Base-by-base conservation (phyloP, 1,284 basidiomycete species). In the Boletus smithii region DNA sequence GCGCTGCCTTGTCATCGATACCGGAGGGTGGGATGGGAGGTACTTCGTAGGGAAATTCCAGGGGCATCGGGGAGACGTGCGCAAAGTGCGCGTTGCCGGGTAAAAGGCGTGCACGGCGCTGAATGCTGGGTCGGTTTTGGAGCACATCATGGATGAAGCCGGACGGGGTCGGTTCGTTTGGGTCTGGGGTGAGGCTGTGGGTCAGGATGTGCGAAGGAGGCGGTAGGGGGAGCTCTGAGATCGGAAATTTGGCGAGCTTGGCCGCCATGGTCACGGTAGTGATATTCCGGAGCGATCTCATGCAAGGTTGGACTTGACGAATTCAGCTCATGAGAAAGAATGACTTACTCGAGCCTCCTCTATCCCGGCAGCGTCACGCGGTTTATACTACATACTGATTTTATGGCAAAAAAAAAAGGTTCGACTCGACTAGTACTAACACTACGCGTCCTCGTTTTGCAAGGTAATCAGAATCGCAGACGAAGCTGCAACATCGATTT, bases 41-140 rank as follows among this genome's bases (percentile, higher is more conserved):
- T 39, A 97, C 83, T 24, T 83, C 76, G 67, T 91, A 93, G 0
- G 95, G 95, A 68, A 97, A 98, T 5, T 83, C 73, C 1, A 89
- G 59, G 6, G 92, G 91, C 48, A 92, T 79, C 0, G 95, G 94
- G 1, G 85, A 77, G 38, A 91, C 84, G 61, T 86, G 85, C 10
- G 90, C 83, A 73, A 90, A 97, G 62, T 92, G 89, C 0, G 81
- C 78, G 20, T 80, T 66, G 0, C 76, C 67, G 8, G 75, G 74
- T 55, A 80, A 74, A 43, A 79, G 73, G 53, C 77, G 81, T 55
- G 84, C 74, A 47, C 91, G 76, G 33, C 92, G 80, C 62, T 92
- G 89, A 11, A 87, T 60, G 53, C 83, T 87, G 0, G 91, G 88
- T 11, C 67, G 70, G 18, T 69, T 72, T 13, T 60, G 63, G 43